Evolutionary conservation across 108 stramenopile genomes (phyloP), one percentile per base, ranked within the genome.

Genomic region (Pseudonitzschia multistriata): DNA sequence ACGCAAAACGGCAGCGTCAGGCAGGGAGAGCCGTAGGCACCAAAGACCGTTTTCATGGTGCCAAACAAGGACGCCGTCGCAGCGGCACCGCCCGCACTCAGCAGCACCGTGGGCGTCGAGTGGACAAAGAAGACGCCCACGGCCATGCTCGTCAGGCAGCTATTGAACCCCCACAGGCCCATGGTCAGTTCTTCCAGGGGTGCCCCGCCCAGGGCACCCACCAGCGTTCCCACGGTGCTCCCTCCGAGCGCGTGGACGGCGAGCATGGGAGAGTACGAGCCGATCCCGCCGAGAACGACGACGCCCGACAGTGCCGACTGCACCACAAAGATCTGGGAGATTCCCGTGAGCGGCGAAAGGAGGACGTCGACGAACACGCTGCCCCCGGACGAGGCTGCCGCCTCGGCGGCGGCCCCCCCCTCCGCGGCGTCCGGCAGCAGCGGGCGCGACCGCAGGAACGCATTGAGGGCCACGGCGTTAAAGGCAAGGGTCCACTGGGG

Each of bases 311-410:
- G 40, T 2, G 71, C 54, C 11, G 85, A 88, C 70, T 89, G 79
- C 0, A 89, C 88, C 1, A 93, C 89, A 76, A 89, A 93, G 49
- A 93, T 93, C 75, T 93, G 92, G 10, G 89, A 91, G 24, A 93
- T 78, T 49, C 92, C 89, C 17, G 65, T 77, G 33, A 91, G 64
- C 0, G 92, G 89, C 31, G 87, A 59, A 7, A 66, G 15, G 13
- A 78, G 8, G 14, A 78, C 28, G 30, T 72, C 76, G 3, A 39
- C 50, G 5, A 74, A 15, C 40, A 49, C 37, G 34, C 47, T 28
- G 5, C 54, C 57, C 40, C 40, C 37, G 28, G 63, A 47, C 42
- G 63, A 22, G 63, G 40, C 24, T 47, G 37, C 30, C 17, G 5
- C 37, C 14, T 27, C 42, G 24, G 2, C 36, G 17, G 36, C 31